These are phyloP conservation scores for Mariannaea sp. DNA, from an alignment of 2,329 filamentous ascomycete genomes.

Conservation along the genomic window DNA sequence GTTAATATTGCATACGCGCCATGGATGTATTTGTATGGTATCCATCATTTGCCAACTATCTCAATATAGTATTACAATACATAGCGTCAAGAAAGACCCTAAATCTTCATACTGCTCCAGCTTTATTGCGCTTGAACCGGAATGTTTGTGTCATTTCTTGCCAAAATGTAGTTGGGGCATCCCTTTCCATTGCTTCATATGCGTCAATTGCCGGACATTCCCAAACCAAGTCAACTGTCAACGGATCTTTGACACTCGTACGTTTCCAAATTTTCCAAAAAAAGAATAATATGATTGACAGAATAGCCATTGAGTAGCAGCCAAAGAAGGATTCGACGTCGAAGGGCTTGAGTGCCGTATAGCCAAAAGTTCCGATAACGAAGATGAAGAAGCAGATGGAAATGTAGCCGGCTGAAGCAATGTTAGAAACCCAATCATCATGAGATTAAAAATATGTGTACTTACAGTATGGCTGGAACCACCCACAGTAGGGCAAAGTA, in stretches of 20 bases:
- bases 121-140: too few relatives aligned
- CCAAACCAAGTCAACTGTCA: constrained; percentile 46
- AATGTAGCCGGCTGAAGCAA: too few relatives aligned
- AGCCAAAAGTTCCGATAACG: constrained; percentile 44
- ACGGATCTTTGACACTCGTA: constrained; percentile 58
- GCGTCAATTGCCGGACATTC: neutral
- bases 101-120: too few relatives aligned
- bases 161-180: too few relatives aligned
- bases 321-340: neutral
- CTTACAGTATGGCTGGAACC: constrained; percentile 58
- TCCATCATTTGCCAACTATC: too few relatives aligned
- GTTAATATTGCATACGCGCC: too few relatives aligned
- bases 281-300: constrained; percentile 53
- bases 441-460: too few relatives aligned
- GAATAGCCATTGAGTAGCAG: neutral
- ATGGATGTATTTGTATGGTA: too few relatives aligned
- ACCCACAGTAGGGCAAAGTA: constrained; percentile 59
- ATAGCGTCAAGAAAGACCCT: too few relatives aligned
- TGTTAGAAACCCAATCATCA: too few relatives aligned
- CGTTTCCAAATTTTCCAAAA: constrained; percentile 69
- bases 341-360: constrained; percentile 50
- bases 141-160: too few relatives aligned
- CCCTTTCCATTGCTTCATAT: neutral
- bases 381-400: constrained; percentile 47
- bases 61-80: too few relatives aligned